Percentiles rank a stretch among this genome's conserved stretches.
These are phyloP conservation scores for Podosphaera leucotricha DNA, from an alignment of 2,329 filamentous ascomycete genomes.

Conservation along the genomic window DNA sequence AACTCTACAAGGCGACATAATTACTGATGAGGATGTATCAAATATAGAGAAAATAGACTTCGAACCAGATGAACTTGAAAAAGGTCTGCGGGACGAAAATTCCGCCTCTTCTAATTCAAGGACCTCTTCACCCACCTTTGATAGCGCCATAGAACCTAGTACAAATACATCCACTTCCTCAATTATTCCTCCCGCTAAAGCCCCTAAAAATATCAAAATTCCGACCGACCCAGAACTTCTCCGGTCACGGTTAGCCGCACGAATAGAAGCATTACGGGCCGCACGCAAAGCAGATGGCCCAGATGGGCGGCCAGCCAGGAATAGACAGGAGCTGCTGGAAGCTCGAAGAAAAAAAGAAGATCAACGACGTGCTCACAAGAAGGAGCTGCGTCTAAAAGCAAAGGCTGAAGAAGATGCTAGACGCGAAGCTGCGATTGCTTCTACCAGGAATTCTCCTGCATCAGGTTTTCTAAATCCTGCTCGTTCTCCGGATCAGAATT, in stretches of 20 bases:
- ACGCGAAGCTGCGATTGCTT: conserved; percentile 35
- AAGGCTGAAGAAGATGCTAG: conserved; percentile 56
- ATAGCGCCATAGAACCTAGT: conserved; percentile 27
- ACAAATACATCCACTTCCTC: conserved; percentile 49
- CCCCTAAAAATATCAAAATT: conserved; percentile 41
- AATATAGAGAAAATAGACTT: conserved; percentile 3
- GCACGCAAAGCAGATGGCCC: conserved; percentile 69
- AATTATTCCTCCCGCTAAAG: conserved; percentile 32
- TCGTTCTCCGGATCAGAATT: conserved; percentile 37
- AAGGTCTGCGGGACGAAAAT: conserved; percentile 10
- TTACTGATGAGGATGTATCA: neutral
- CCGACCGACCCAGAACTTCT: conserved; percentile 52
- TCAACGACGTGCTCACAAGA: conserved; percentile 69
- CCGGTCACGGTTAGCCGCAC: conserved; percentile 54
- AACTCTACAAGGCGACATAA: conserved; percentile 3
- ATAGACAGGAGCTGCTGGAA: conserved; percentile 80
- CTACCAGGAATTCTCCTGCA: conserved; percentile 34
- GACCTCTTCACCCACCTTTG: conserved; percentile 33
- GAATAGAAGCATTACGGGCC: conserved; percentile 64
- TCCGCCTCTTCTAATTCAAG: neutral
- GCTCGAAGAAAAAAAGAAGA: conserved; percentile 69
- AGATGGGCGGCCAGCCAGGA: conserved; percentile 61
- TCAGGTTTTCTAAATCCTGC: conserved; percentile 30
- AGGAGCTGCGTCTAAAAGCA: conserved; percentile 52
- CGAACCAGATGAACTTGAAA: conserved; percentile 10